Percentiles rank a stretch among this genome's conserved stretches.
Evolutionary conservation across 805 yeast genomes (phyloP).

Genomic region (Yarrowia keelungensis): DNA sequence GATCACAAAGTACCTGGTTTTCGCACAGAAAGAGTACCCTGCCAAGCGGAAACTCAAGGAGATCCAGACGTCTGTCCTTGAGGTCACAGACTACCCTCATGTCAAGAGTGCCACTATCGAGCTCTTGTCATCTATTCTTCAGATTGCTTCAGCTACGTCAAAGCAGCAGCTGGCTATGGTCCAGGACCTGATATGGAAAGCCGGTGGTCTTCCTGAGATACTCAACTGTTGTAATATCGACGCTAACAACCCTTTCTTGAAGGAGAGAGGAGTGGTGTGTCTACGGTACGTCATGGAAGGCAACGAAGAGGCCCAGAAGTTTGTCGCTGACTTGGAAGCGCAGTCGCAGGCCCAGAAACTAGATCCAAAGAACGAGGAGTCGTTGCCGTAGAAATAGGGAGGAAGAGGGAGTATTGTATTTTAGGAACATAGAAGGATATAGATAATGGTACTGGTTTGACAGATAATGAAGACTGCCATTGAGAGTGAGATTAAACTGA

Average conservation of each 20-base stretch:
- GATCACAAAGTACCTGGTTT: slow-evolving; percentile 12
- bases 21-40: slow-evolving; percentile 23
- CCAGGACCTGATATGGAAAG: slow-evolving; percentile 71
- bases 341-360: slow-evolving; percentile 44
- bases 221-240: slow-evolving; percentile 86
- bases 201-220: slow-evolving; percentile 73
- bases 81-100: slow-evolving; percentile 25
- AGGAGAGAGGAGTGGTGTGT: slow-evolving; percentile 84
- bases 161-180: slow-evolving; percentile 48
- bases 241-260: slow-evolving; percentile 72
- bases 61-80: background rate
- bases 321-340: slow-evolving; percentile 82
- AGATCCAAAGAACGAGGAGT: slow-evolving; percentile 26
- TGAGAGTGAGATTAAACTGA: too few relatives aligned
- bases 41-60: slow-evolving; percentile 23
- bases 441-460: too few relatives aligned
- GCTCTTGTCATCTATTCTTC: slow-evolving; percentile 24
- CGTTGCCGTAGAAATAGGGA: slow-evolving; percentile 3
- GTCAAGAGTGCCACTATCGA: slow-evolving; percentile 31
- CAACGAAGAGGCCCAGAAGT: slow-evolving; percentile 73
- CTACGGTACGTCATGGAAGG: slow-evolving; percentile 68
- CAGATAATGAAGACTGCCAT: too few relatives aligned
- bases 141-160: slow-evolving; percentile 15
- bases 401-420: too few relatives aligned
- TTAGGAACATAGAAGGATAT: background rate